phyloP scores from a whole-genome alignment of 352 stramenopile species.

The Lagenidium sp. region DNA sequence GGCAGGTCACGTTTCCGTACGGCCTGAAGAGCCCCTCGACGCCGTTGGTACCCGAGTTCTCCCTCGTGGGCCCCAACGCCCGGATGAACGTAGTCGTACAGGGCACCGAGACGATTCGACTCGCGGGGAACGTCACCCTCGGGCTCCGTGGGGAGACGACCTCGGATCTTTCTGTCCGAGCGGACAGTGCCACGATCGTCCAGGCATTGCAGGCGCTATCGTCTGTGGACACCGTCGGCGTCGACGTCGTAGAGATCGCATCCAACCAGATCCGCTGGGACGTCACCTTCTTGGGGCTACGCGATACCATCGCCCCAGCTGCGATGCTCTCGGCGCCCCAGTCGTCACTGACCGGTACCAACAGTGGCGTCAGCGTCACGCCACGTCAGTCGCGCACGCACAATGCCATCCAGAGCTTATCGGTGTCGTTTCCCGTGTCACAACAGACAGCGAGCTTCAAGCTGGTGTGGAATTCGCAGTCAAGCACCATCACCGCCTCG shows the following conservation, averaged over 20 bases:
- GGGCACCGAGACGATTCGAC: slow-evolving; percentile 20
- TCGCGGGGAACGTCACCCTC: slow-evolving; percentile 36
- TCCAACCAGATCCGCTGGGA: slow-evolving; percentile 15
- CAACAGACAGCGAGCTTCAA: slow-evolving; percentile 16
- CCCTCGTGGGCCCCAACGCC: slow-evolving; percentile 24
- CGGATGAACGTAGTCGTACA: slow-evolving; percentile 22
- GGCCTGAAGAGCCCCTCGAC: slow-evolving; percentile 20
- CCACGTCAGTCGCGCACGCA: slow-evolving; percentile 7
- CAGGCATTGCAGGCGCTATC: slow-evolving; percentile 15
- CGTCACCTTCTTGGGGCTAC: slow-evolving; percentile 26
- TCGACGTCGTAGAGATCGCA: background rate
- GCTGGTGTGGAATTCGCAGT: slow-evolving; percentile 27
- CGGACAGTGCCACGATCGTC: slow-evolving; percentile 12
- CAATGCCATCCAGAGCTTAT: slow-evolving; percentile 30
- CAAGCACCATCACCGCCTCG: slow-evolving; percentile 10
- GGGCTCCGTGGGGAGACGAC: slow-evolving; percentile 21
- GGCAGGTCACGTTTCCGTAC: slow-evolving; percentile 47
- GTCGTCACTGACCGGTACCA: slow-evolving; percentile 14
- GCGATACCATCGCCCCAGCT: slow-evolving; percentile 9
- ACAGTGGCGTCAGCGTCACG: slow-evolving; percentile 8
- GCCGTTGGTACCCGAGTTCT: slow-evolving; percentile 20
- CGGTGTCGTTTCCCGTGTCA: slow-evolving; percentile 21
- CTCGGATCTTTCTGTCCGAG: slow-evolving; percentile 16
- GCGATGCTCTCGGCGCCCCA: slow-evolving; percentile 8
- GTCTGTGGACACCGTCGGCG: slow-evolving; percentile 12